Conservation (phyloP, 1,284 basidiomycete genomes). For the Ustanciosporium gigantosporum region DNA sequence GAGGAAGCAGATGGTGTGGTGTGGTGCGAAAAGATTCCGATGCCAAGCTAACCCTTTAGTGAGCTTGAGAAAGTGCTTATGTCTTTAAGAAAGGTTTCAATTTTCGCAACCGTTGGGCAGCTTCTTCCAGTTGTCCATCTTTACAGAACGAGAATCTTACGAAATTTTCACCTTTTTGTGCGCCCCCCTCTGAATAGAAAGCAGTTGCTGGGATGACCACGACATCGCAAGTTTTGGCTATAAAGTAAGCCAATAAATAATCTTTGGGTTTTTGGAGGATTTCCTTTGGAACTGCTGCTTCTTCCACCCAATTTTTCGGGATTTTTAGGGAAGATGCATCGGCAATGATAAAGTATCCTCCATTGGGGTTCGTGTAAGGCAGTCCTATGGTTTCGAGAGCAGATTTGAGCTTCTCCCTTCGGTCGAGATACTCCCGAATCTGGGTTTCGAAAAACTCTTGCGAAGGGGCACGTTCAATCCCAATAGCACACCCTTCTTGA, state of each 20-base stretch:
- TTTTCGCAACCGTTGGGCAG: conserved; percentile 41
- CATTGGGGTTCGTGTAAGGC: conserved; percentile 67
- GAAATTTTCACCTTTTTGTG: conserved; percentile 39
- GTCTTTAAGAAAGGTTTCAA: conserved; percentile 14
- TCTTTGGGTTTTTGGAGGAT: conserved; percentile 81
- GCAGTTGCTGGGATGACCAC: conserved; percentile 58
- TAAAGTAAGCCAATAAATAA: conserved; percentile 70
- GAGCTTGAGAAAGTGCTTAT: no score
- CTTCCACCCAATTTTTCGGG: conserved; percentile 82
- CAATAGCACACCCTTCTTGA: conserved; percentile 66
- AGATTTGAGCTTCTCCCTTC: conserved; percentile 73
- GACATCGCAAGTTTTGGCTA: conserved; percentile 58
- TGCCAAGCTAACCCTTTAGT: no score
- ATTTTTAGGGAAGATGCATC: conserved; percentile 80
- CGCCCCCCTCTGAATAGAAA: conserved; percentile 48
- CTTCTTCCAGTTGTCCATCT: conserved; percentile 49
- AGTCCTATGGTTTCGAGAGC: conserved; percentile 84
- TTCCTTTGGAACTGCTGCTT: conserved; percentile 71
- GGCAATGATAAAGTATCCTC: conserved; percentile 63
- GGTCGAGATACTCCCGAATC: conserved; percentile 75
- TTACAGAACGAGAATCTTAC: conserved; percentile 58
- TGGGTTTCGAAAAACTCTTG: conserved; percentile 81
- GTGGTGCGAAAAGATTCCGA: no score
- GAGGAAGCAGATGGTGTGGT: no score
- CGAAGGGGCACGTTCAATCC: conserved; percentile 70